Percentiles rank a stretch among this genome's conserved stretches.
phyloP scores from a whole-genome alignment of 2,329 filamentous ascomycete genomes.

The Teratosphaeria gauchensis region DNA sequence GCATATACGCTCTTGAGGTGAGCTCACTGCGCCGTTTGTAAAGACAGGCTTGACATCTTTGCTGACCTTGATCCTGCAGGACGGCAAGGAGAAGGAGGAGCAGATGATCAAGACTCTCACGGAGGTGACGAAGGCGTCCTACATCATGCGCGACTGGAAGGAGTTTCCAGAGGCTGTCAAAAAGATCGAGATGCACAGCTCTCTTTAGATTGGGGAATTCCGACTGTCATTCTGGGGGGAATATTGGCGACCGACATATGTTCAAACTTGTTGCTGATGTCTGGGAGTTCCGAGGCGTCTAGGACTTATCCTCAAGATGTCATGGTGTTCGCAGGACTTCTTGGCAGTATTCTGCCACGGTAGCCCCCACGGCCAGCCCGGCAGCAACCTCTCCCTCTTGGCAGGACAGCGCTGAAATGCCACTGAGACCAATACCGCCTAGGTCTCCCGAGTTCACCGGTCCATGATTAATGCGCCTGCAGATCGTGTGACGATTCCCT shows the following conservation, averaged over 20 bases:
- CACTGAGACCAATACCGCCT: background rate
- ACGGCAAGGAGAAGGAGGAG: slow-evolving; percentile 52
- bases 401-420: background rate
- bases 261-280: background rate
- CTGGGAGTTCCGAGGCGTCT: background rate
- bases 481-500: no score
- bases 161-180: slow-evolving; percentile 41
- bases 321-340: background rate
- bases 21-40: background rate
- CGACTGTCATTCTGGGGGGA: background rate
- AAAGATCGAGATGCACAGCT: slow-evolving; percentile 35
- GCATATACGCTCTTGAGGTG: slow-evolving; percentile 48
- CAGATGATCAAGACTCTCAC: slow-evolving; percentile 41
- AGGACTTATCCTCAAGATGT: background rate
- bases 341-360: background rate
- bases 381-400: background rate
- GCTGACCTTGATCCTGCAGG: slow-evolving; percentile 34
- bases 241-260: background rate
- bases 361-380: background rate
- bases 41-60: background rate
- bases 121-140: slow-evolving; percentile 38
- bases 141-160: slow-evolving; percentile 44
- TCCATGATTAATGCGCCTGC: background rate
- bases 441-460: background rate
- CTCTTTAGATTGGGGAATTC: background rate